phyloP scores from a whole-genome alignment of 495 filamentous ascomycete genomes.

The Podospora didyma region DNA sequence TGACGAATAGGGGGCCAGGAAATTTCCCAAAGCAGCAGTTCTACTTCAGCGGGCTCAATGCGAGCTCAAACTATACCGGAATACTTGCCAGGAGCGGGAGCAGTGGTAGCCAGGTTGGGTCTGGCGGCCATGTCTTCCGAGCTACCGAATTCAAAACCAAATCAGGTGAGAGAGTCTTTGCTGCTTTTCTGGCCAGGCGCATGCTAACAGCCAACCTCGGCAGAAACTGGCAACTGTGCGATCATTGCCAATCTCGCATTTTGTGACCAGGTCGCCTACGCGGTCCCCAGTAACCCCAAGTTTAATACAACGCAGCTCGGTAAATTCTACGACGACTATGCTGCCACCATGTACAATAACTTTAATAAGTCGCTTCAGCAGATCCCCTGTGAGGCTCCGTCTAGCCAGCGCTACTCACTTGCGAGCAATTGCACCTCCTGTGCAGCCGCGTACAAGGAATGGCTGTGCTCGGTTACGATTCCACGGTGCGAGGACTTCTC shows the following conservation, averaged over 20 bases:
- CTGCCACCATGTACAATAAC: constrained; percentile 58
- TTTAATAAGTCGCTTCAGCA: constrained; percentile 80
- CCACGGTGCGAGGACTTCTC: constrained; percentile 85
- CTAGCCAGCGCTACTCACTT: constrained; percentile 70
- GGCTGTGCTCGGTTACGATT: constrained; percentile 91
- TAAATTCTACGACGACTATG: constrained; percentile 65
- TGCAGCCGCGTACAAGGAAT: constrained; percentile 75
- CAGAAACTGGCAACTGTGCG: constrained; percentile 61
- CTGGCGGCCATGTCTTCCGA: constrained; percentile 68
- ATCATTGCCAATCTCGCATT: constrained; percentile 79
- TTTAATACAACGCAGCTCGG: constrained; percentile 49
- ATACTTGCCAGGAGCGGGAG: constrained; percentile 56
- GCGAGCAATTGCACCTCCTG: constrained; percentile 73
- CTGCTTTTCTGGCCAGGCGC: background rate
- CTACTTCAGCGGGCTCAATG: constrained; percentile 69
- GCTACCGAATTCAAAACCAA: constrained; percentile 71
- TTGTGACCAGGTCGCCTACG: constrained; percentile 82
- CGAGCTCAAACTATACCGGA: constrained; percentile 62
- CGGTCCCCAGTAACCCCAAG: constrained; percentile 76
- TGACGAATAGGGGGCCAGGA: constrained; percentile 60
- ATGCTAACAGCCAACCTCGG: background rate
- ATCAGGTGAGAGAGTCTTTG: constrained; percentile 49
- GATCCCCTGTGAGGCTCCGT: constrained; percentile 73
- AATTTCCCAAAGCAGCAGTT: constrained; percentile 79
- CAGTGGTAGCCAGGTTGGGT: constrained; percentile 47